Percentiles rank a stretch among this genome's conserved stretches.
These are phyloP conservation scores for Colletotrichum destructivum DNA, from an alignment of 2,329 filamentous ascomycete genomes.

Conservation along the genomic window DNA sequence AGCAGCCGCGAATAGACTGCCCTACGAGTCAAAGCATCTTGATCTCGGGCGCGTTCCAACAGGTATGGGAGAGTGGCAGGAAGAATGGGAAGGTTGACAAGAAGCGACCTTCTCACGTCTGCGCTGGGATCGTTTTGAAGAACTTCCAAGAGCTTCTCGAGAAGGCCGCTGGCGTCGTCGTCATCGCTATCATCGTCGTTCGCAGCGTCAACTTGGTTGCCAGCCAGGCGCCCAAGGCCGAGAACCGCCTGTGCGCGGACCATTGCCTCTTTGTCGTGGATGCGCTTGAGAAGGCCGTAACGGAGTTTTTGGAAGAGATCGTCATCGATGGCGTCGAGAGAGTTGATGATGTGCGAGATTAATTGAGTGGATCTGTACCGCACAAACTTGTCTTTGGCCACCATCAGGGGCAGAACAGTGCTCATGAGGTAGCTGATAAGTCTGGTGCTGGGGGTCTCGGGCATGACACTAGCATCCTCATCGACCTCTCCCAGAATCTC, in stretches of 20 bases:
- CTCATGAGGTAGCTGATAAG: constrained; percentile 83
- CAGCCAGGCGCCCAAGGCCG: constrained; percentile 87
- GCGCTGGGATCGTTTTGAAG: constrained; percentile 95
- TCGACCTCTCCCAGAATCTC: constrained; percentile 77
- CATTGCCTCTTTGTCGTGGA: constrained; percentile 94
- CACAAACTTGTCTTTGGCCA: constrained; percentile 92
- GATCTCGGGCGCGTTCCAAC: constrained; percentile 90
- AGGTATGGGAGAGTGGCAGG: constrained; percentile 88
- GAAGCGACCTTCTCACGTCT: constrained; percentile 89
- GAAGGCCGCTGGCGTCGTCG: constrained; percentile 75
- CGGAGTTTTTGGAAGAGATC: constrained; percentile 89
- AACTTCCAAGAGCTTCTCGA: constrained; percentile 88
- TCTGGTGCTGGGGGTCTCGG: constrained; percentile 87
- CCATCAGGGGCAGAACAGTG: constrained; percentile 81
- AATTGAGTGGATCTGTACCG: constrained; percentile 92
- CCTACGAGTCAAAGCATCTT: constrained; percentile 86
- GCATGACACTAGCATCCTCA: constrained; percentile 78
- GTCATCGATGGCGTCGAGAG: constrained; percentile 91
- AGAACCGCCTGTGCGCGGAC: constrained; percentile 94
- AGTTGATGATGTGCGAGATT: constrained; percentile 92
- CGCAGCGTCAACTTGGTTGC: constrained; percentile 80
- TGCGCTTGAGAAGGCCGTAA: constrained; percentile 83
- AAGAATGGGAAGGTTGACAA: constrained; percentile 91
- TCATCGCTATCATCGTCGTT: constrained; percentile 81
- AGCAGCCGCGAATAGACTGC: constrained; percentile 90